Evolutionary conservation across 768 basidiomycete species (phyloP), one percentile per base, ranked within the genome.

Genomic region (Amanita pallidorosea): DNA sequence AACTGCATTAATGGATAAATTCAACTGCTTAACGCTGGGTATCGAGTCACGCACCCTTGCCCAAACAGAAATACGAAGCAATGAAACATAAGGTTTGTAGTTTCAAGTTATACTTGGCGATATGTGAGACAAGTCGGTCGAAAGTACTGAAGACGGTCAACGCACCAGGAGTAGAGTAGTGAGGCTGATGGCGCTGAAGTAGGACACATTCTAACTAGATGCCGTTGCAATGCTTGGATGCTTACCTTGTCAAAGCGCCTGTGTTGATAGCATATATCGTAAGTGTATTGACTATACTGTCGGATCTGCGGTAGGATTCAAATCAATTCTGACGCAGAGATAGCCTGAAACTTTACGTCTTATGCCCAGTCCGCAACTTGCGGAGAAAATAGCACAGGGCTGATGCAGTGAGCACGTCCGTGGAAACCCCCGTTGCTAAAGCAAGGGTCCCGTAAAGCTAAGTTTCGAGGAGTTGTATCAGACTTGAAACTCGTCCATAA

Each of bases 241-340:
- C 61, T 45, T 56, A 74, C 80, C 78, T 79, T n/a, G 79, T 80
- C 45, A 83, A 49, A 5, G 68, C 65, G 17, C 82, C 82, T 0
- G 81, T 83, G 54, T 78, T 81, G 37, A 84, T 64, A 13, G 81
- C 80, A 52, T 81, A 81, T n/a, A 79, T 57, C 7, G 68, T 77
- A 27, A 85, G 63, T 2, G 58, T 70, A 53, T 75, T 79, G 33
- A 83, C 72, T n/a, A 82, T 63, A 1, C 77, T 70, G 60, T 83
- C 73, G 25, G 75, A 71, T 47, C 80, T 83, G 58, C 17, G 29
- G 18, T 12, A 15, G 12, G 12, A 25, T 42, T 13, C 5, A 47
- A 2, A 15, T 47, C 45, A 5, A 11, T 40, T 17, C 7, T 34
- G 29, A 12, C 27, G 15, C 13, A 33, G 7, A 12, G 13, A 33